Conservation (phyloP, 805 yeast species). For the Candida dendrica region DNA sequence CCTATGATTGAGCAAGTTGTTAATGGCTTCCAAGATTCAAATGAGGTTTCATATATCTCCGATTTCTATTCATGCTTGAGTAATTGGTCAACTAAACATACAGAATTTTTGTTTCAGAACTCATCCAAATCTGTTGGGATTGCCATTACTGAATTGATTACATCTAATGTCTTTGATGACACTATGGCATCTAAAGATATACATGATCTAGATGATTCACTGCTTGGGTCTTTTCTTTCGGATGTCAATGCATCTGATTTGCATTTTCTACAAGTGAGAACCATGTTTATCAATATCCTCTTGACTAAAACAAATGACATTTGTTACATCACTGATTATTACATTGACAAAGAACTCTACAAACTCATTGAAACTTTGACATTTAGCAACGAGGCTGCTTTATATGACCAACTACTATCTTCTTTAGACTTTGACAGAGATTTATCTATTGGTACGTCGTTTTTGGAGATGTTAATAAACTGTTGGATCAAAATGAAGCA, state of each 20-base stretch:
- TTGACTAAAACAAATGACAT: conserved; percentile 10
- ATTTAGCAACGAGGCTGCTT: conserved; percentile 16
- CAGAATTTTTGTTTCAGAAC: conserved; percentile 18
- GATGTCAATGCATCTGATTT: conserved; percentile 18
- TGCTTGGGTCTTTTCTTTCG: conserved; percentile 18
- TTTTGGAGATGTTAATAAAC: conserved; percentile 42
- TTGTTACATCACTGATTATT: conserved; percentile 29
- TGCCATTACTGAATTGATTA: conserved; percentile 23
- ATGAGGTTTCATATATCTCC: conserved; percentile 3
- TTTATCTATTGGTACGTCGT: conserved; percentile 21
- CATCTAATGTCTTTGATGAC: conserved; percentile 21
- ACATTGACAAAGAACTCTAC: conserved; percentile 27
- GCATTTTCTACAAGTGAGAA: conserved; percentile 33
- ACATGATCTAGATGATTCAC: conserved; percentile 10
- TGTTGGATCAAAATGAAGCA: conserved; percentile 27
- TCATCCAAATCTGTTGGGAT: conserved; percentile 6
- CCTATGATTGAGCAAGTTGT: not conserved
- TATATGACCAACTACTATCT: conserved; percentile 14
- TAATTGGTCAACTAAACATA: conserved; percentile 15
- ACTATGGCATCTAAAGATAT: conserved; percentile 7
- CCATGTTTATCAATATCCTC: conserved; percentile 21
- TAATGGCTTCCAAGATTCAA: not conserved
- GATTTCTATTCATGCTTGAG: conserved; percentile 1
- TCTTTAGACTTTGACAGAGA: conserved; percentile 2
- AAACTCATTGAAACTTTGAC: conserved; percentile 10